Evolutionary conservation across 345 rosid species (phyloP).

Genomic region (Pistacia integerrima): DNA sequence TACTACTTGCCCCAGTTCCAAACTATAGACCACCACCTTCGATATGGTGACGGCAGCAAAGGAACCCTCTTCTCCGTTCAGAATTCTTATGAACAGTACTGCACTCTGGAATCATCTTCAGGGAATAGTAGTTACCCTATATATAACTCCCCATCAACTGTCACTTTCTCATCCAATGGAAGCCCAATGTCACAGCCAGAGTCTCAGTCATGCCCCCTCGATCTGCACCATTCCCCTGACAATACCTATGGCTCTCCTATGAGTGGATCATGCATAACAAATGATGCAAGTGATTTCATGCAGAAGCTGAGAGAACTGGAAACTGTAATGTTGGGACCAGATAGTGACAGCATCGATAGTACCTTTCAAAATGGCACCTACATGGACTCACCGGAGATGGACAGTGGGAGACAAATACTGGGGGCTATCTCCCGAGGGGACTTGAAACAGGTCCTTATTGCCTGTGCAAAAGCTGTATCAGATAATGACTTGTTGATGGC

Average conservation of each 20-base stretch:
- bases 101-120: constrained; percentile 68
- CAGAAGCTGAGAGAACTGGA: constrained; percentile 82
- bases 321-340: constrained; percentile 85
- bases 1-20: constrained; percentile 46
- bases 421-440: constrained; percentile 62
- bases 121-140: constrained; percentile 34
- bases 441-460: constrained; percentile 62
- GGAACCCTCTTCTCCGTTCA: constrained; percentile 33
- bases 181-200: constrained; percentile 59
- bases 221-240: constrained; percentile 54
- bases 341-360: constrained; percentile 48
- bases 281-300: constrained; percentile 58
- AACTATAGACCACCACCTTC: constrained; percentile 31
- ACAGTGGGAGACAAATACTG: constrained; percentile 48
- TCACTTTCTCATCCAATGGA: constrained; percentile 46
- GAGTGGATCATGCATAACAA: constrained; percentile 78
- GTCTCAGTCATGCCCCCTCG: constrained; percentile 38
- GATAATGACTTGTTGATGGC: constrained; percentile 71
- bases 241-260: constrained; percentile 55
- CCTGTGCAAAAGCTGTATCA: constrained; percentile 77
- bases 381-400: constrained; percentile 32
- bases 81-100: constrained; percentile 46
- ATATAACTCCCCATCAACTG: constrained; percentile 45
- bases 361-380: constrained; percentile 23
- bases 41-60: constrained; percentile 29